Conservation (phyloP, 176 grass and related monocot species). For the Urochloa ruziziensis region DNA sequence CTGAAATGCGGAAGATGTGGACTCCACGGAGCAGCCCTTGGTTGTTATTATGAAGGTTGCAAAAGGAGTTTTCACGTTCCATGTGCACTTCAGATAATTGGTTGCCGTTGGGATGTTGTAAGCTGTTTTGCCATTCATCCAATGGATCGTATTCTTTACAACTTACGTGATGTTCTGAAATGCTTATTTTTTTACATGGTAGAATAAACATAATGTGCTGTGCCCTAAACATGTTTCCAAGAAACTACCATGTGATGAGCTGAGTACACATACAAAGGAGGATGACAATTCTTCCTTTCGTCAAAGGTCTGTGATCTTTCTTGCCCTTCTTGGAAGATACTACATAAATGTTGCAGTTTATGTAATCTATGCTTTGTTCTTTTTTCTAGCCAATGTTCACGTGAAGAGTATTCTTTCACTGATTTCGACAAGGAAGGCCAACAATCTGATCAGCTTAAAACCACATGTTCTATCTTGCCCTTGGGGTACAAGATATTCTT, state of each 20-base stretch:
- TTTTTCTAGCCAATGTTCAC: neutral
- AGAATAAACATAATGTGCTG: neutral
- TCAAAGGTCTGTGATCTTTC: slow-evolving; percentile 5
- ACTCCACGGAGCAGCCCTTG: slow-evolving; percentile 50
- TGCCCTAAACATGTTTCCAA: slow-evolving; percentile 38
- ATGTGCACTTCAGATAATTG: slow-evolving; percentile 44
- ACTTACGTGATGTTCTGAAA: neutral
- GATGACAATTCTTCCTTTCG: neutral
- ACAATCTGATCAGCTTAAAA: neutral
- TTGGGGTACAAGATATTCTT: neutral
- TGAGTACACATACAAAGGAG: neutral
- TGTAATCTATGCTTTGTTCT: neutral
- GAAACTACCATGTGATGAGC: slow-evolving; percentile 3
- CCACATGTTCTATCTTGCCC: neutral
- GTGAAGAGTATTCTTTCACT: neutral
- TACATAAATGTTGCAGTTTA: neutral
- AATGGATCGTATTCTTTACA: neutral
- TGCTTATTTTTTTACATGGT: neutral
- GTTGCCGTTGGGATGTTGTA: slow-evolving; percentile 72
- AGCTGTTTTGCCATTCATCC: slow-evolving; percentile 21
- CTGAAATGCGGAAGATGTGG: slow-evolving; percentile 57
- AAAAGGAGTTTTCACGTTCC: slow-evolving; percentile 48
- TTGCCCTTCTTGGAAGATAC: neutral
- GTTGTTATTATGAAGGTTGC: slow-evolving; percentile 33
- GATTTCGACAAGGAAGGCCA: neutral